phyloP scores from a whole-genome alignment of 345 rosid genomes.

The Eutrema yunnanense region DNA sequence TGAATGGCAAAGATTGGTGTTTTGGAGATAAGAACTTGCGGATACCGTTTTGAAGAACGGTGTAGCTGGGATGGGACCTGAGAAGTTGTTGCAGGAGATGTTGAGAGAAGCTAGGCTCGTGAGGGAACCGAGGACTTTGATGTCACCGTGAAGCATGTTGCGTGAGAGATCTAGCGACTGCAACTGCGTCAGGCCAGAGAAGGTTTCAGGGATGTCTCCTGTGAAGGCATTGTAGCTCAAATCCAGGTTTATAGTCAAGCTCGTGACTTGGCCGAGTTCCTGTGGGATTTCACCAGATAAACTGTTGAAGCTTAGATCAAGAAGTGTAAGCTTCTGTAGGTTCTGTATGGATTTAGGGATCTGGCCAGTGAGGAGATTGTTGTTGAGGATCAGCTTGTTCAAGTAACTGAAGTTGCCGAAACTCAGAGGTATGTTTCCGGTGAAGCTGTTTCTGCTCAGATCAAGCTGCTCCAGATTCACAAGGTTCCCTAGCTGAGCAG shows the following conservation, averaged over 20 bases:
- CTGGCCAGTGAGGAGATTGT: conserved; percentile 65
- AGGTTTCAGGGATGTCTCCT: conserved; percentile 62
- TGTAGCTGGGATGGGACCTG: conserved; percentile 87
- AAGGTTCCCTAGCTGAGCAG: conserved; percentile 73
- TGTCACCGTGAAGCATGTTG: conserved; percentile 56
- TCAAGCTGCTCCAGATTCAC: conserved; percentile 98
- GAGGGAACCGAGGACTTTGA: conserved; percentile 66
- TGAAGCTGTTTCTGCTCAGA: conserved; percentile 83
- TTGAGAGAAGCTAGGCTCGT: conserved; percentile 91
- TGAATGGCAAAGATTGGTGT: conserved; percentile 59
- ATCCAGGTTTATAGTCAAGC: conserved; percentile 80
- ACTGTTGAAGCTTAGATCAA: conserved; percentile 82
- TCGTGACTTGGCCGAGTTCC: conserved; percentile 67
- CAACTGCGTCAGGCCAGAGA: conserved; percentile 69
- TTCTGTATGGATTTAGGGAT: conserved; percentile 58
- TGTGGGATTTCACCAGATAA: conserved; percentile 64
- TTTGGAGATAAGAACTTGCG: conserved; percentile 54
- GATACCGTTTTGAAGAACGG: conserved; percentile 78
- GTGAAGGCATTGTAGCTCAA: conserved; percentile 64
- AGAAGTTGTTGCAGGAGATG: conserved; percentile 79
- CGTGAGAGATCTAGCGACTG: conserved; percentile 86
- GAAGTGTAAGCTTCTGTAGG: conserved; percentile 72
- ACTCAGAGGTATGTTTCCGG: conserved; percentile 63
- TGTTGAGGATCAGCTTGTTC: conserved; percentile 90
- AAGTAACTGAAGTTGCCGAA: conserved; percentile 88